These are phyloP conservation scores for Backusella australiensis DNA, from an alignment of 192 early-diverging fungal species.

Conservation along the genomic window DNA sequence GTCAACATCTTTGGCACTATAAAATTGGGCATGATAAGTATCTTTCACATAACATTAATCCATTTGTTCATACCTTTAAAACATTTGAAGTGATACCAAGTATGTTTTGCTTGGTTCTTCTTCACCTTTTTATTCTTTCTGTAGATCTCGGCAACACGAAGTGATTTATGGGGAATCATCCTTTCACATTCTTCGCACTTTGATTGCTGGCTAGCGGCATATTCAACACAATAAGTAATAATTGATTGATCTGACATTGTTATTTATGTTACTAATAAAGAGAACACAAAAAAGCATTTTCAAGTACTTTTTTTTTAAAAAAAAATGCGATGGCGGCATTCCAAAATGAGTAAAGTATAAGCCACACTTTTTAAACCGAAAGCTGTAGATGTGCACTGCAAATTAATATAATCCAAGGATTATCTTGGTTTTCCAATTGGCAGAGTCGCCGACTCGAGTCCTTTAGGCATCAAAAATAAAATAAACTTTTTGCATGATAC, in stretches of 20 bases:
- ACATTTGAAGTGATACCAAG: constrained; percentile 54
- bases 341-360: neutral
- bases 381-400: neutral
- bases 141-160: constrained; percentile 43
- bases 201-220: constrained; percentile 44
- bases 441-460: too few species aligned
- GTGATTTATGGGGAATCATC: constrained; percentile 46
- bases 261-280: neutral
- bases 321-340: neutral
- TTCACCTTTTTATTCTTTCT: constrained; percentile 47
- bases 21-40: neutral
- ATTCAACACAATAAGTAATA: constrained; percentile 47
- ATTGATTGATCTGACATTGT: constrained; percentile 15
- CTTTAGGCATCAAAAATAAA: too few species aligned
- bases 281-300: neutral
- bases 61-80: constrained; percentile 20
- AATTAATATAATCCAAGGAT: neutral
- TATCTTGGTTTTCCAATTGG: too few species aligned
- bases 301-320: neutral
- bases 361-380: neutral
- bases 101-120: constrained; percentile 48
- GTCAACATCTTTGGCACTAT: constrained; percentile 46
- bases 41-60: neutral
- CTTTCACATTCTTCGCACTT: constrained; percentile 41
- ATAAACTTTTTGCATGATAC: too few species aligned